Evolutionary conservation across 495 filamentous ascomycete genomes (phyloP), one percentile per base, ranked within the genome.

Genomic region (Apodospora peruviana): DNA sequence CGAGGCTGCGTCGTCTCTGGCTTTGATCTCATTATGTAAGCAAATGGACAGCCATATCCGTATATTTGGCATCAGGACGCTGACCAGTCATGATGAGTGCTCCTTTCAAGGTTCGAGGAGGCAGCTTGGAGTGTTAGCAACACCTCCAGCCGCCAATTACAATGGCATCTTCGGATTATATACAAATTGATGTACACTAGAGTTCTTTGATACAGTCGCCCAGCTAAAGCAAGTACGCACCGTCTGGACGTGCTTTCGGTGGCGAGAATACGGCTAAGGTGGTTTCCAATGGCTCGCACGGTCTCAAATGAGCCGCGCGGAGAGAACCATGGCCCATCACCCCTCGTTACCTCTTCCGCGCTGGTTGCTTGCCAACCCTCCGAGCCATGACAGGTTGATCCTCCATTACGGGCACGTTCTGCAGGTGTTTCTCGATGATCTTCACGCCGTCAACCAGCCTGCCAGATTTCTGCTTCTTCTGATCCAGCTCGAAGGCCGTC

Each of bases 401-500:
- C 16, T 43, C 47, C 24, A 40, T 41, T 8, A 38, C 47, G 25
- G 43, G 45, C 5, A 37, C 40, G 47, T 51, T 22, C 19, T 39
- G 25, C 52, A 75, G 60, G 24, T 63, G 67, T 27, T 59, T 50
- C 49, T 80, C 62, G 57, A 86, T 78, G 37, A 63, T 60, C 59
- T 70, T 54, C 16, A 64, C 61, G 10, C 84, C 85, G 59, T 84
- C 73, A 10, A 87, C 55, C 41, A 86, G 41, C 39, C 48, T 52
- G 11, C 78, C 80, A 36, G 75, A 58, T 43, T 59, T 61, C 49
- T 49, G 43, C 56, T 69, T 77, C 48, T 59, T 35, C 48, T 73
- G 56, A 42, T 85, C 82, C 27, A 68, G 56, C 39, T 72, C 41
- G 42, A 69, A 52, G 14, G 72, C 61, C 59, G 79, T 61, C 38